Evolutionary conservation across 2,329 filamentous ascomycete genomes (phyloP).

Genomic region (Rutstroemia sp.): DNA sequence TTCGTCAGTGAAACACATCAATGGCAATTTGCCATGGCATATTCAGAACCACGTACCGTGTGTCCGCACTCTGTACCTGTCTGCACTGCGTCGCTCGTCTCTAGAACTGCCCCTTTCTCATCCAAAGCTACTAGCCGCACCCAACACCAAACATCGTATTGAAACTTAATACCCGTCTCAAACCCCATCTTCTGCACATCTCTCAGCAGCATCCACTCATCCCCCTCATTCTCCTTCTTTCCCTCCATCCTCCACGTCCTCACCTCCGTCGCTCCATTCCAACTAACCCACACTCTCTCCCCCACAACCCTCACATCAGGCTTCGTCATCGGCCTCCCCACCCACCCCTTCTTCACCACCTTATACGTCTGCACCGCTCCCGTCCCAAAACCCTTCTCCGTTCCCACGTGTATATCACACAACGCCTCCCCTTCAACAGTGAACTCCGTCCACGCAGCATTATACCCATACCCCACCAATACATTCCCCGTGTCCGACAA

Average conservation of each 20-base stretch:
- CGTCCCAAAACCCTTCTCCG: background rate
- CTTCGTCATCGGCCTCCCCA: background rate
- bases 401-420: background rate
- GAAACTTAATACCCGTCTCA: background rate
- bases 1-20: background rate
- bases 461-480: background rate
- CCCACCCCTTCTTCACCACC: background rate
- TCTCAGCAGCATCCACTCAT: background rate
- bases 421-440: background rate
- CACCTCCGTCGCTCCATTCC: conserved; percentile 1
- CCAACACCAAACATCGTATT: background rate
- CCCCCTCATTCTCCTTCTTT: background rate
- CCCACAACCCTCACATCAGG: background rate
- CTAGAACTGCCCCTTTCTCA: background rate
- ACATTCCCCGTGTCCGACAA: background rate
- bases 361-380: conserved; percentile 3
- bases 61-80: background rate
- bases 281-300: background rate
- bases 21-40: background rate
- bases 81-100: background rate
- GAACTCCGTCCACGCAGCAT: background rate
- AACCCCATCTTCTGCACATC: background rate
- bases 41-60: background rate
- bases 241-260: background rate
- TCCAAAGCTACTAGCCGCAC: background rate